A percentile compares a stretch with the other conserved stretches of the same genome.
These are phyloP conservation scores for Recurvomyces mirabilis DNA, from an alignment of 495 filamentous ascomycete species.

Conservation along the genomic window DNA sequence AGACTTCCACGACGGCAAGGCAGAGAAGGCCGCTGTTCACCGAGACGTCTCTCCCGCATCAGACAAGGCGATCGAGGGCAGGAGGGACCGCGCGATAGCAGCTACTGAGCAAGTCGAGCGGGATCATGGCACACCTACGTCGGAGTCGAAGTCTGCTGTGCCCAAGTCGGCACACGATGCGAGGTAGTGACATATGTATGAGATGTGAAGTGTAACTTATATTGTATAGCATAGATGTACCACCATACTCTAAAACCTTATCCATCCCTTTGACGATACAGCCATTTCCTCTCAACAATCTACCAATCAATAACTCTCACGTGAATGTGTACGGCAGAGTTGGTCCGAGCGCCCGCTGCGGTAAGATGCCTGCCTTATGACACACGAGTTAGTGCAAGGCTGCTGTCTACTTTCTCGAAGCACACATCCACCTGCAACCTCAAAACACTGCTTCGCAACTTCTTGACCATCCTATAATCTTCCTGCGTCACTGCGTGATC, in stretches of 20 bases:
- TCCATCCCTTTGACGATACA: background rate
- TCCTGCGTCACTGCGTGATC: too few species aligned
- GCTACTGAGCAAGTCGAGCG: slow-evolving; percentile 1
- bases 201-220: background rate
- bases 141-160: slow-evolving; percentile 4
- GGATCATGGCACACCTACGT: background rate
- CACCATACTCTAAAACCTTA: too few species aligned
- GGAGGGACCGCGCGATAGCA: slow-evolving; percentile 3
- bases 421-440: too few species aligned
- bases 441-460: too few species aligned
- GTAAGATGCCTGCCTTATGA: too few species aligned
- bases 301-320: too few species aligned
- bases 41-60: background rate
- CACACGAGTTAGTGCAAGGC: too few species aligned
- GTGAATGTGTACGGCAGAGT: too few species aligned
- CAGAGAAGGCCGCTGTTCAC: slow-evolving; percentile 1
- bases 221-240: slow-evolving; percentile 8
- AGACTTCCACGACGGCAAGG: background rate
- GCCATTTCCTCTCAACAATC: too few species aligned
- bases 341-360: too few species aligned
- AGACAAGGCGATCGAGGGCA: background rate
- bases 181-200: background rate
- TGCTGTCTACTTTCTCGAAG: too few species aligned
- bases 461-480: too few species aligned
- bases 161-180: slow-evolving; percentile 9